A percentile compares a stretch with the other conserved stretches of the same genome.
Evolutionary conservation across 2,329 filamentous ascomycete species (phyloP).

Genomic region (Fusarium irregulare): DNA sequence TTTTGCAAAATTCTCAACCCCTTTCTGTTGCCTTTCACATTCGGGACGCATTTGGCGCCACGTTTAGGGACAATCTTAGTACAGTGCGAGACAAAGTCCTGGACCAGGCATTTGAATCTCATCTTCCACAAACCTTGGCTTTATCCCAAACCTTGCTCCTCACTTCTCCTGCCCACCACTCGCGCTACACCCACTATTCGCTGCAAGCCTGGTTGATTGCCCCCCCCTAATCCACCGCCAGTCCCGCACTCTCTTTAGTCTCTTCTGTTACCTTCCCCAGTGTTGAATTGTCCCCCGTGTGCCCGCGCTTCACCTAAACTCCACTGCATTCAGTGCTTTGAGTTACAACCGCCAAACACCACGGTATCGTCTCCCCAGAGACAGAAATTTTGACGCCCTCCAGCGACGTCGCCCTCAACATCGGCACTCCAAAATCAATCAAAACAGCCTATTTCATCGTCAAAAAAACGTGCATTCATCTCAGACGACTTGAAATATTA

Average conservation of each 20-base stretch:
- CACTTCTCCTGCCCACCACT: constrained; percentile 27
- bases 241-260: constrained; percentile 13
- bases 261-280: constrained; percentile 27
- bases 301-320: constrained; percentile 35
- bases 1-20: neutral
- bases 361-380: constrained; percentile 40
- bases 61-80: constrained; percentile 22
- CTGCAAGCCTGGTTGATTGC: constrained; percentile 29
- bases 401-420: constrained; percentile 47
- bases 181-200: constrained; percentile 29
- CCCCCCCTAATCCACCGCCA: constrained; percentile 31
- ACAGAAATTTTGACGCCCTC: constrained; percentile 51
- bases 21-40: constrained; percentile 6
- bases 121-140: constrained; percentile 32
- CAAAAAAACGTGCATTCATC: constrained; percentile 46
- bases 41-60: constrained; percentile 23
- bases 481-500: constrained; percentile 42
- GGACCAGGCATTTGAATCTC: constrained; percentile 29
- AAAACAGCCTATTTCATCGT: constrained; percentile 51
- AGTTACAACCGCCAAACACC: constrained; percentile 35
- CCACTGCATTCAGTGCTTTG: constrained; percentile 40
- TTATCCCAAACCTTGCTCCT: constrained; percentile 37
- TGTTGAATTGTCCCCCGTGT: constrained; percentile 24
- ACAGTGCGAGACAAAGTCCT: constrained; percentile 34
- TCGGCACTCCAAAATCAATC: constrained; percentile 49